phyloP scores from a whole-genome alignment of 2,329 filamentous ascomycete genomes.

The Stagonosporopsis rhizophila region DNA sequence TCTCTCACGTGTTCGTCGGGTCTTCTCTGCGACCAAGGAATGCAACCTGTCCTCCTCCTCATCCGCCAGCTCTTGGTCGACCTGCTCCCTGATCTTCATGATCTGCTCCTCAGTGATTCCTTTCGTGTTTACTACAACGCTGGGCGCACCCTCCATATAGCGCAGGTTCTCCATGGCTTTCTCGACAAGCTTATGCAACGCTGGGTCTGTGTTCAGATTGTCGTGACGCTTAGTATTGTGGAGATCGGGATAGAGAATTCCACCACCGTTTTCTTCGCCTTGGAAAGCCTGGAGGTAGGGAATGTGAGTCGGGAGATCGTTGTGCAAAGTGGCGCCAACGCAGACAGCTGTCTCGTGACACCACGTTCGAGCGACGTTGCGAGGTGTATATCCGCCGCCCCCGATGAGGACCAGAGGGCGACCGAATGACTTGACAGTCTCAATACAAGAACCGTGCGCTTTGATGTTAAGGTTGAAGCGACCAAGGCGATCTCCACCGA shows the following conservation, averaged over 20 bases:
- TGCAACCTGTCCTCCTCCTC: conserved; percentile 66
- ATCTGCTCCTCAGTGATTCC: conserved; percentile 74
- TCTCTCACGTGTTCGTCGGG: conserved; percentile 52
- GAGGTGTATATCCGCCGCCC: conserved; percentile 93
- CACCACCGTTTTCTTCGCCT: conserved; percentile 73
- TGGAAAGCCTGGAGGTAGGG: conserved; percentile 86
- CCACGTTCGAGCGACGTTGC: conserved; percentile 96
- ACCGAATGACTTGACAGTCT: conserved; percentile 81
- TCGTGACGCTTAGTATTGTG: conserved; percentile 74
- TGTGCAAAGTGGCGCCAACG: conserved; percentile 74
- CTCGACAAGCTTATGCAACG: conserved; percentile 76
- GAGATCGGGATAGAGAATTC: conserved; percentile 84
- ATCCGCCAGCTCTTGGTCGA: conserved; percentile 72
- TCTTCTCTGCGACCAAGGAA: conserved; percentile 60
- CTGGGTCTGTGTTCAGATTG: conserved; percentile 81
- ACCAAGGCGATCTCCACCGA: conserved; percentile 90
- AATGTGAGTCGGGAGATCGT: conserved; percentile 78
- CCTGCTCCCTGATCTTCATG: conserved; percentile 66
- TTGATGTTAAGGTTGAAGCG: conserved; percentile 97
- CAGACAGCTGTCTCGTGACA: conserved; percentile 94
- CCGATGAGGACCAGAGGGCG: conserved; percentile 90
- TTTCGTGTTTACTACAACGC: conserved; percentile 75
- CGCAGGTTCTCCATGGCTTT: conserved; percentile 84
- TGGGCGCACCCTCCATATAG: conserved; percentile 84
- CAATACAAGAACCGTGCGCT: conserved; percentile 90